Conservation (phyloP, 768 basidiomycete species). For the Podaxis carcinomalis region DNA sequence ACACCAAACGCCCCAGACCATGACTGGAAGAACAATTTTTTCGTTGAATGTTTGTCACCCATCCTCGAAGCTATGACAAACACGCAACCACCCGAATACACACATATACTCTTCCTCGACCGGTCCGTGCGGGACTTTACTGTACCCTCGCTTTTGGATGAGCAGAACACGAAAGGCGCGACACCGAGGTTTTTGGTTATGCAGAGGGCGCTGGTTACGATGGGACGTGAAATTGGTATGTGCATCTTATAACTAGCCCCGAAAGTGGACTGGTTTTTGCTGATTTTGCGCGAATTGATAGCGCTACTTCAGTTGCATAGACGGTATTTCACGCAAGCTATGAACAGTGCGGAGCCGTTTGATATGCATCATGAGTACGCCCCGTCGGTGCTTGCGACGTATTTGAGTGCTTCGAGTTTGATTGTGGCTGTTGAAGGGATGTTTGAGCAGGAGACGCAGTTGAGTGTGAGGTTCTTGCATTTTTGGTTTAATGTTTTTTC, state of each 20-base stretch:
- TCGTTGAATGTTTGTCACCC: constrained; percentile 57
- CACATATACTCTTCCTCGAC: constrained; percentile 50
- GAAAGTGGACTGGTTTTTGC: not conserved
- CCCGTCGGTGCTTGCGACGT: constrained; percentile 69
- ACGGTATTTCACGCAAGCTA: constrained; percentile 61
- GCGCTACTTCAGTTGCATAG: constrained; percentile 67
- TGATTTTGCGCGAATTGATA: constrained; percentile 19
- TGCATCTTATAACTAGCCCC: not conserved
- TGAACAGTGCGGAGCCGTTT: constrained; percentile 50
- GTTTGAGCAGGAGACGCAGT: constrained; percentile 52
- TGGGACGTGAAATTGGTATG: constrained; percentile 61
- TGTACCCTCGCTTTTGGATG: constrained; percentile 46
- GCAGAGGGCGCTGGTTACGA: constrained; percentile 58
- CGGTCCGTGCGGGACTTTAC: constrained; percentile 49
- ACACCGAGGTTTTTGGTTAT: constrained; percentile 52
- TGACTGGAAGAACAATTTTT: constrained; percentile 68
- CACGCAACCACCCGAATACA: constrained; percentile 48
- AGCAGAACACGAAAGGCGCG: constrained; percentile 31
- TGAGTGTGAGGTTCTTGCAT: constrained; percentile 62
- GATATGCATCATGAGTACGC: constrained; percentile 59
- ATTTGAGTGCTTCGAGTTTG: constrained; percentile 52
- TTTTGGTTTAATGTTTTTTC: constrained; percentile 78
- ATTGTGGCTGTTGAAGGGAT: constrained; percentile 54
- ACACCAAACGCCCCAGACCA: constrained; percentile 45
- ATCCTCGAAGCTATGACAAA: constrained; percentile 52